phyloP scores from a whole-genome alignment of 106 monocot species.

The Hemerocallis citrina region DNA sequence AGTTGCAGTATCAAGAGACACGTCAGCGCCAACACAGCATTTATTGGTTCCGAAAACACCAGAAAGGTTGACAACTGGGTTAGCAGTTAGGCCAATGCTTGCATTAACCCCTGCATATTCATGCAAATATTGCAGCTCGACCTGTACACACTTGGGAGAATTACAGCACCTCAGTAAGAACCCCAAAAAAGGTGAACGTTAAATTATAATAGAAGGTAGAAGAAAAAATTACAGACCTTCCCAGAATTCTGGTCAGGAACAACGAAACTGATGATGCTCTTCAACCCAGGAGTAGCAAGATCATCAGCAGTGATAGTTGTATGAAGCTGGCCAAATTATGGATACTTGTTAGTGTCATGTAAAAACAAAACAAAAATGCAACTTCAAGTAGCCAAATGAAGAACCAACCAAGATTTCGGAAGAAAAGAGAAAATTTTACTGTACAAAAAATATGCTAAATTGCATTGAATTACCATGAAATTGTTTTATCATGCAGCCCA shows the following conservation, averaged over 20 bases:
- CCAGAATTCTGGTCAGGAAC: constrained; percentile 17
- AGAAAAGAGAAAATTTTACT: too few species aligned
- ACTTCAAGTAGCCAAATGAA: too few species aligned
- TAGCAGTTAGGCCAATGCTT: constrained; percentile 36
- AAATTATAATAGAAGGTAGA: background rate
- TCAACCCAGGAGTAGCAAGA: constrained; percentile 34
- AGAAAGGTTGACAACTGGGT: constrained; percentile 42
- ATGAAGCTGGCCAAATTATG: constrained; percentile 11
- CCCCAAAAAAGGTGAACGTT: background rate
- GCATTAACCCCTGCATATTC: constrained; percentile 32
- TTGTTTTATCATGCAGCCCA: too few species aligned
- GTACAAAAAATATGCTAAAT: too few species aligned
- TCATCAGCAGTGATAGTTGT: constrained; percentile 40
- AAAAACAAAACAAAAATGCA: too few species aligned
- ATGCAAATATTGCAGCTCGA: constrained; percentile 45
- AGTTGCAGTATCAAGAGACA: constrained; percentile 47
- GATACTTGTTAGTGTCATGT: too few species aligned
- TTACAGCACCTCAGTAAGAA: background rate
- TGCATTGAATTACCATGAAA: too few species aligned
- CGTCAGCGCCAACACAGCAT: constrained; percentile 36
- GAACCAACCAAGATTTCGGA: too few species aligned
- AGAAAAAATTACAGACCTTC: background rate
- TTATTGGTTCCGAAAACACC: constrained; percentile 34
- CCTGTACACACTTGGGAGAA: constrained; percentile 2
- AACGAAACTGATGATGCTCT: constrained; percentile 28